phyloP scores from a whole-genome alignment of 2,329 filamentous ascomycete genomes.

The Fusarium sp. region DNA sequence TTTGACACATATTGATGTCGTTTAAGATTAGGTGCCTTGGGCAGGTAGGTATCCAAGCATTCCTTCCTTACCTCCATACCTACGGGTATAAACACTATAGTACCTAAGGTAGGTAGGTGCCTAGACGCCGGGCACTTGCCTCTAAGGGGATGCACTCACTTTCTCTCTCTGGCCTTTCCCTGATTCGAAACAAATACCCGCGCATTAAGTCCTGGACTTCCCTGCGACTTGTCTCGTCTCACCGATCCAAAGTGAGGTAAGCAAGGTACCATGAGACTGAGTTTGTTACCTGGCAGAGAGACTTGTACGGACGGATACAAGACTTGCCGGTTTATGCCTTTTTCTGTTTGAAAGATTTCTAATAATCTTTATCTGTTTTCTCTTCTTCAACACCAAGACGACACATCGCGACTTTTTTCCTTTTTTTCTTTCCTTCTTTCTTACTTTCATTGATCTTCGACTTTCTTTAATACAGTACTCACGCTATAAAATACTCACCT shows the following conservation, averaged over 20 bases:
- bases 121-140: constrained; percentile 1
- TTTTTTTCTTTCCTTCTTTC: not conserved
- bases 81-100: no score
- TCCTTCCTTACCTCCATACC: not conserved
- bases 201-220: constrained; percentile 27
- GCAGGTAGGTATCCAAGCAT: not conserved
- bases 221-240: constrained; percentile 37
- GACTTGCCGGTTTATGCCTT: constrained; percentile 27
- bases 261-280: constrained; percentile 15
- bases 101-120: not conserved
- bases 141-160: constrained; percentile 9
- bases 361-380: constrained; percentile 5
- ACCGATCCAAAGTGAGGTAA: constrained; percentile 23
- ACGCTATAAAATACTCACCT: not conserved
- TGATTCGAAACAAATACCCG: constrained; percentile 35
- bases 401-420: not conserved
- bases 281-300: constrained; percentile 10
- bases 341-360: constrained; percentile 2
- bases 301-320: constrained; percentile 17
- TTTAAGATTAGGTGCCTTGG: not conserved
- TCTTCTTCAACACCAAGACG: constrained; percentile 6
- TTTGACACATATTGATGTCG: not conserved
- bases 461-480: not conserved
- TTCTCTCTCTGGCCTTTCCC: constrained; percentile 19
- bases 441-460: not conserved